phyloP scores from a whole-genome alignment of 371 early-diverging fungal genomes.

The Batkoa obscura region DNA sequence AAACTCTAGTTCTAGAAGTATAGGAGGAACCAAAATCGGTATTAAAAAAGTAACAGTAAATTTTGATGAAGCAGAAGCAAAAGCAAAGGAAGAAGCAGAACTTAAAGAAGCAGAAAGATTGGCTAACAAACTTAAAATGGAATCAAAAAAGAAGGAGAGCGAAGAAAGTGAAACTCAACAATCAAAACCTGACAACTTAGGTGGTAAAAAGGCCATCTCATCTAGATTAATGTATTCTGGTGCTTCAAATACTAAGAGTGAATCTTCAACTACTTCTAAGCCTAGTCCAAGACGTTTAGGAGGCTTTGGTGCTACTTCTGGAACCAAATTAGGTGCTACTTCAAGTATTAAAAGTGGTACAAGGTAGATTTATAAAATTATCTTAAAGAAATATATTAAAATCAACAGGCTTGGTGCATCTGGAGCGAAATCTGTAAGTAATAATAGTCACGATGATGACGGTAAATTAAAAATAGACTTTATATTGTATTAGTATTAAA shows the following conservation, averaged over 20 bases:
- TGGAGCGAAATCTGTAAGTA: no score
- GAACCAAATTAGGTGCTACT: background rate
- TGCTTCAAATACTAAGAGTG: no score
- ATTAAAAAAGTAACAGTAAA: conserved; percentile 32
- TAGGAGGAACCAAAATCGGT: background rate
- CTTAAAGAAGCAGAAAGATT: background rate
- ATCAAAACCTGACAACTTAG: no score
- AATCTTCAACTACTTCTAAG: background rate
- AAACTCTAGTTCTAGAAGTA: no score
- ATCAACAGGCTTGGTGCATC: no score
- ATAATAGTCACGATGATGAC: no score
- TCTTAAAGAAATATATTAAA: no score
- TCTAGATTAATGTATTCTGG: conserved; percentile 2
- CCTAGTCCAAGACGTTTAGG: background rate
- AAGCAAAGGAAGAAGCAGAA: conserved; percentile 69
- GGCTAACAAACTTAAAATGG: background rate
- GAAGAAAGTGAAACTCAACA: no score
- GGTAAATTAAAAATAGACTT: background rate
- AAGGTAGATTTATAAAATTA: no score
- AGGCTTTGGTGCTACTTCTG: conserved; percentile 10
- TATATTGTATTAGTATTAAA: conserved; percentile 1
- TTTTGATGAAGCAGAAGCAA: conserved; percentile 83
- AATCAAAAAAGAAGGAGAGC: background rate
- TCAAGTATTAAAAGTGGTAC: background rate
- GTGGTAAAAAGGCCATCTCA: no score